These are phyloP conservation scores for Lactifluus rugatus DNA, from an alignment of 768 basidiomycete genomes.

Conservation along the genomic window DNA sequence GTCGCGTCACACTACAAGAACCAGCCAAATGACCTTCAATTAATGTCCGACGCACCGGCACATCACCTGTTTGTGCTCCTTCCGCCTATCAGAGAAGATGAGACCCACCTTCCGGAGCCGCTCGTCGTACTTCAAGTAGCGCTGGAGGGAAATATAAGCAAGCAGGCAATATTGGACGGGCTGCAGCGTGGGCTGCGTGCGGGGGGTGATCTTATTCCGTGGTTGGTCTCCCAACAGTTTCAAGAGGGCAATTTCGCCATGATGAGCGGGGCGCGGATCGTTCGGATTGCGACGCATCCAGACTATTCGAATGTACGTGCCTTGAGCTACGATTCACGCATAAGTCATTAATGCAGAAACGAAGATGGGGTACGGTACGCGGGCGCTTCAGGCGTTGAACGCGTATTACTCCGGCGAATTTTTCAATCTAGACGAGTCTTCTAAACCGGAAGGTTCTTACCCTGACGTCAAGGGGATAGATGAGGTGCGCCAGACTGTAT, in stretches of 20 bases:
- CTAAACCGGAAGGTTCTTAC: slow-evolving; percentile 44
- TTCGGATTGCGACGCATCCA: slow-evolving; percentile 91
- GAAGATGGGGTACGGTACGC: slow-evolving; percentile 95
- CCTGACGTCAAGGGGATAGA: slow-evolving; percentile 46
- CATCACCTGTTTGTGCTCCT: slow-evolving; percentile 94
- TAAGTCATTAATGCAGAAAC: neutral
- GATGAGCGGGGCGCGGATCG: slow-evolving; percentile 84
- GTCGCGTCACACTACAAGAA: slow-evolving; percentile 99
- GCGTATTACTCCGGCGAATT: slow-evolving; percentile 91
- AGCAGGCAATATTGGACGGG: slow-evolving; percentile 76
- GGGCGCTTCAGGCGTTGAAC: slow-evolving; percentile 79
- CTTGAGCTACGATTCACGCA: slow-evolving; percentile 4
- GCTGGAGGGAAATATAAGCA: slow-evolving; percentile 86
- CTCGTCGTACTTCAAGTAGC: slow-evolving; percentile 95
- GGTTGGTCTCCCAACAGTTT: slow-evolving; percentile 91
- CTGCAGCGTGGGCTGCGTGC: slow-evolving; percentile 74
- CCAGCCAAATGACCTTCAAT: slow-evolving; percentile 96
- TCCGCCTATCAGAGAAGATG: slow-evolving; percentile 85
- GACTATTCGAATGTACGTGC: slow-evolving; percentile 78
- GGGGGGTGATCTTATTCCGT: slow-evolving; percentile 96
- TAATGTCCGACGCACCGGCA: slow-evolving; percentile 93
- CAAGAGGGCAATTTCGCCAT: slow-evolving; percentile 91
- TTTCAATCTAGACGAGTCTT: slow-evolving; percentile 72
- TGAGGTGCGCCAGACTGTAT: slow-evolving; percentile 30
- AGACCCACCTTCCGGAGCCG: slow-evolving; percentile 86